These are phyloP conservation scores for Hyphodiscus sp. DNA, from an alignment of 2,329 filamentous ascomycete species.

Conservation along the genomic window DNA sequence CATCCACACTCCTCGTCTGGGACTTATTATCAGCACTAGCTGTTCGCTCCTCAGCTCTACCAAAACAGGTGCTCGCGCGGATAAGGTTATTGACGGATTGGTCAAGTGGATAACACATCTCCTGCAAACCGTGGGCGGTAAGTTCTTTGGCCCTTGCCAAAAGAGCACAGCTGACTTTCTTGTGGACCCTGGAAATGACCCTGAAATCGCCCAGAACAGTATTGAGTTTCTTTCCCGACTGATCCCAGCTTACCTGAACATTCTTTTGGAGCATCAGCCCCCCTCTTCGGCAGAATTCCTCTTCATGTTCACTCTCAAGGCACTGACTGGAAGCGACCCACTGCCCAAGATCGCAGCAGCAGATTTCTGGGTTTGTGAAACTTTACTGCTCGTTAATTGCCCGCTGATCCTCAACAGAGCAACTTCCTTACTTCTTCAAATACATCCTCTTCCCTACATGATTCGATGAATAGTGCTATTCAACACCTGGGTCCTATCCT, in stretches of 20 bases:
- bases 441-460: conserved; percentile 28
- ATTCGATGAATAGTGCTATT: conserved; percentile 44
- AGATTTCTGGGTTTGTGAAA: conserved; percentile 61
- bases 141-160: conserved; percentile 14
- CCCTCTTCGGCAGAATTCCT: conserved; percentile 54
- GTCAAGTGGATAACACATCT: conserved; percentile 58
- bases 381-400: conserved; percentile 1
- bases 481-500: conserved; percentile 55
- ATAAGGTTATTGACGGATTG: conserved; percentile 44
- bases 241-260: conserved; percentile 51
- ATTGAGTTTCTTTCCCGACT: conserved; percentile 66
- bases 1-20: conserved; percentile 57
- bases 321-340: conserved; percentile 64
- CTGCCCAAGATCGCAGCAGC: conserved; percentile 69
- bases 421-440: conserved; percentile 45
- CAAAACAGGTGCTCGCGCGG: conserved; percentile 39
- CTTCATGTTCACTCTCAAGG: conserved; percentile 65
- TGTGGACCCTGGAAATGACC: conserved; percentile 53
- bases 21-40: conserved; percentile 63
- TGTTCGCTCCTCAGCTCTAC: conserved; percentile 62
- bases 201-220: conserved; percentile 65
- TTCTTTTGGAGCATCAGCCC: conserved; percentile 53
- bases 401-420: conserved; percentile 33
- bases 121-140: conserved; percentile 55
- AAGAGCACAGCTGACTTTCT: conserved; percentile 4